Evolutionary conservation across 768 basidiomycete genomes (phyloP).

Genomic region (Tylopilus balloui): DNA sequence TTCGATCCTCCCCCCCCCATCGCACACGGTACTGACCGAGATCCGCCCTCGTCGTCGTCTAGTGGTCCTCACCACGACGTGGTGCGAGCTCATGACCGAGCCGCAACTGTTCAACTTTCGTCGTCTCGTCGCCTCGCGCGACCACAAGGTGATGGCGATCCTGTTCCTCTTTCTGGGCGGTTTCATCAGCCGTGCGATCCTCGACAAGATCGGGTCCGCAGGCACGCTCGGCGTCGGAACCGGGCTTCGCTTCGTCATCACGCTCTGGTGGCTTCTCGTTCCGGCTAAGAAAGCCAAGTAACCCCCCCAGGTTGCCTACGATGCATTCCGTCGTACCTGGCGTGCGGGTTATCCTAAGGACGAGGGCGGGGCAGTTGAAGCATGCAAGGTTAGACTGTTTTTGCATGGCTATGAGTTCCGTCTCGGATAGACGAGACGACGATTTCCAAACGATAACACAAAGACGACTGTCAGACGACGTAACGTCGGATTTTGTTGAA

Average conservation of each 20-base stretch:
- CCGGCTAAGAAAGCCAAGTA: constrained; percentile 31
- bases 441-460: neutral
- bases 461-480: neutral
- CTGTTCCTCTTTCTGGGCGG: constrained; percentile 71
- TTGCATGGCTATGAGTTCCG: neutral
- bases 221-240: constrained; percentile 63
- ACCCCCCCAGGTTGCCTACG: no score
- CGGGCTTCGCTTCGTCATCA: constrained; percentile 56
- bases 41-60: neutral
- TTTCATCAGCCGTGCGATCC: constrained; percentile 57
- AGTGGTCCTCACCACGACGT: constrained; percentile 84
- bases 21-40: neutral
- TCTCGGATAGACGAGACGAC: no score
- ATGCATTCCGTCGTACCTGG: no score
- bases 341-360: neutral
- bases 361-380: neutral
- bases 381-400: neutral
- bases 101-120: constrained; percentile 63
- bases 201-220: constrained; percentile 56
- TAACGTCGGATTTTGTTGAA: neutral
- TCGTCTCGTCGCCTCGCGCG: constrained; percentile 52
- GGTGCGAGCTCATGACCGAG: constrained; percentile 85
- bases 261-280: constrained; percentile 63
- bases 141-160: constrained; percentile 69
- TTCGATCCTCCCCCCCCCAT: neutral